phyloP scores from a whole-genome alignment of 768 basidiomycete genomes.

The Lactarius evosmus region DNA sequence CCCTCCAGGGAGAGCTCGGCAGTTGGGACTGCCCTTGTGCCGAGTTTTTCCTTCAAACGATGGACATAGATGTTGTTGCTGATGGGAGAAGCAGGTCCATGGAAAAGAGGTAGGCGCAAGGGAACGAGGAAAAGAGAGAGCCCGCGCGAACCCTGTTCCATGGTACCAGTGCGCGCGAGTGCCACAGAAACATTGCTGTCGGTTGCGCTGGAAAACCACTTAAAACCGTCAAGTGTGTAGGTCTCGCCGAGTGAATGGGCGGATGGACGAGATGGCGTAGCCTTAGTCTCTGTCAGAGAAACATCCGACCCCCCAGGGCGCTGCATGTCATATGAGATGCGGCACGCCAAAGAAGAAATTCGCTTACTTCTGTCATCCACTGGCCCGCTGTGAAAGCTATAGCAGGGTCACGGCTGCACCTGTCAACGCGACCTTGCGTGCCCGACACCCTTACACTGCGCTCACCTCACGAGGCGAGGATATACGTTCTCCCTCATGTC shows the following conservation, averaged over 20 bases:
- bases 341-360: conserved; percentile 11
- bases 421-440: conserved; percentile 1
- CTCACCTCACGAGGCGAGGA: conserved; percentile 59
- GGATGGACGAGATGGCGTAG: conserved; percentile 38
- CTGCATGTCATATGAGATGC: conserved; percentile 34
- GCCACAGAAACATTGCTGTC: conserved; percentile 72
- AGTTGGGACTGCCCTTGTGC: conserved; percentile 70
- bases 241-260: conserved; percentile 43
- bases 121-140: conserved; percentile 76
- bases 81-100: conserved; percentile 41
- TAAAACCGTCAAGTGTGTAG: conserved; percentile 65
- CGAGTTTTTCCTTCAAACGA: conserved; percentile 75
- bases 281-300: conserved; percentile 67
- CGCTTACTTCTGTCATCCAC: conserved; percentile 75
- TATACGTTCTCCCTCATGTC: conserved; percentile 58
- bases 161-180: conserved; percentile 65
- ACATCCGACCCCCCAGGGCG: conserved; percentile 75
- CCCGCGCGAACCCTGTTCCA: conserved; percentile 53
- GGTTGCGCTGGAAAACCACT: conserved; percentile 84
- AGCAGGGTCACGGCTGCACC: conserved; percentile 52
- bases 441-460: neutral
- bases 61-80: conserved; percentile 70
- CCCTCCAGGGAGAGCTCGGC: conserved; percentile 65
- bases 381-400: conserved; percentile 70
- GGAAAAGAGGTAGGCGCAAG: conserved; percentile 51